These are phyloP conservation scores for Hymenoscyphus occultus DNA, from an alignment of 2,329 filamentous ascomycete species.

Conservation along the genomic window DNA sequence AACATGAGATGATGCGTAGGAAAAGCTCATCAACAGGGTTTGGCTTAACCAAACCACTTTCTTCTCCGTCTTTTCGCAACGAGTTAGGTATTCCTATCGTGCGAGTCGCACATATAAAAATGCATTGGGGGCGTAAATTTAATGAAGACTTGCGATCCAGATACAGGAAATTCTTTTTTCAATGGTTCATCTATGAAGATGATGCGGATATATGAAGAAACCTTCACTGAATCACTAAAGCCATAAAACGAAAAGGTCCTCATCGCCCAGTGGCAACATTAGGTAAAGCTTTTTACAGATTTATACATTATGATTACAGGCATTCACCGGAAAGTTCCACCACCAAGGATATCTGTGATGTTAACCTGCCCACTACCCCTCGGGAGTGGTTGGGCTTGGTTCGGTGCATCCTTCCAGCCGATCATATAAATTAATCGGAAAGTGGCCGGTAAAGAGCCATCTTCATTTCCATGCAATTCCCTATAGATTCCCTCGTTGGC, in stretches of 20 bases:
- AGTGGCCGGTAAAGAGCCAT: constrained; percentile 78
- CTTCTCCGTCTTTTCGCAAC: not conserved
- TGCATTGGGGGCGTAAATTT: not conserved
- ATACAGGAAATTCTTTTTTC: no score
- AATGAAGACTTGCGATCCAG: not conserved
- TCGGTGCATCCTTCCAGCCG: constrained; percentile 84
- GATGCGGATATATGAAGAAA: not conserved
- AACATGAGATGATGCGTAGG: not conserved
- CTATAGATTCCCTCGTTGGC: constrained; percentile 88
- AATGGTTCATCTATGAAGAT: no score
- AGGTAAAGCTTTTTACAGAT: not conserved
- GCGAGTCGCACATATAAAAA: not conserved
- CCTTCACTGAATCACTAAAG: not conserved
- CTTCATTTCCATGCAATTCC: constrained; percentile 78
- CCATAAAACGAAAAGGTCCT: not conserved
- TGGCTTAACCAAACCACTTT: not conserved
- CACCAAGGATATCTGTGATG: constrained; percentile 74
- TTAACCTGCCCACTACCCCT: constrained; percentile 85
- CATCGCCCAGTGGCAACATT: not conserved
- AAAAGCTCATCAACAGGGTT: not conserved
- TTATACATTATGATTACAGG: constrained; percentile 2
- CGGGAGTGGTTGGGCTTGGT: constrained; percentile 75
- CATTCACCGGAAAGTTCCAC: constrained; percentile 32
- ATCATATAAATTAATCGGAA: constrained; percentile 99
- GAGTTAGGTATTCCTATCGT: no score